Percentiles rank a stretch among this genome's conserved stretches.
Evolutionary conservation across 2,329 filamentous ascomycete species (phyloP).

Genomic region (Stagonosporopsis chrysanthemi): DNA sequence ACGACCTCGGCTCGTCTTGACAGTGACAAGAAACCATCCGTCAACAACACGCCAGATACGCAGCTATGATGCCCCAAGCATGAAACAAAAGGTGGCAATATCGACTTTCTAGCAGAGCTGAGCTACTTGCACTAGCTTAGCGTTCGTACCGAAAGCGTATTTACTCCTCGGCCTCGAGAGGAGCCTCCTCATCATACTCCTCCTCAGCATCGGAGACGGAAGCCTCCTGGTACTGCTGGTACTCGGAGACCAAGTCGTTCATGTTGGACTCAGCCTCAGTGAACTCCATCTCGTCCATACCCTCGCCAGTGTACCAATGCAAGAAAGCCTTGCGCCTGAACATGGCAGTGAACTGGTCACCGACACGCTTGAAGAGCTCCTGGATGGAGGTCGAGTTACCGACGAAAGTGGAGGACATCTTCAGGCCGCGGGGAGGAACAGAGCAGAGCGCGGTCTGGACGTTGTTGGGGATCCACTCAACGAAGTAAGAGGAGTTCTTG

Average conservation of each 20-base stretch:
- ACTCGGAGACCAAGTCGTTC: conserved; percentile 99
- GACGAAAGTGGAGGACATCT: conserved; percentile 99
- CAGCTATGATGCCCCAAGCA: conserved; percentile 35
- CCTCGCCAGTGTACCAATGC: conserved; percentile 99
- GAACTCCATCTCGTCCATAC: conserved; percentile 99
- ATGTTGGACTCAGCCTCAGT: conserved; percentile 99
- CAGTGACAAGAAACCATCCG: conserved; percentile 26
- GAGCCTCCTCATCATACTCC: conserved; percentile 88
- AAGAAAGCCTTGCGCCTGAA: conserved; percentile 99
- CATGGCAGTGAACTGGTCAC: conserved; percentile 99
- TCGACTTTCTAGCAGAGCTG: conserved; percentile 10
- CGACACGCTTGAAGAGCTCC: conserved; percentile 99
- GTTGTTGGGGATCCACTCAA: conserved; percentile 99
- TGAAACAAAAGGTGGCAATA: conserved; percentile 32
- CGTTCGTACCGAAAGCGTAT: conserved; percentile 9
- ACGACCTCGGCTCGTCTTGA: conserved; percentile 25
- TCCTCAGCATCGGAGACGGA: conserved; percentile 97
- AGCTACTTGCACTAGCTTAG: conserved; percentile 15
- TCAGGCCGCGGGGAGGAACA: conserved; percentile 94
- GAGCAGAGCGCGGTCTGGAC: conserved; percentile 99
- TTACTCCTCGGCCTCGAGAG: conserved; percentile 73
- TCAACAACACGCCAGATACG: conserved; percentile 22
- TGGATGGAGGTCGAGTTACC: conserved; percentile 99
- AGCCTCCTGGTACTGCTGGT: conserved; percentile 99
- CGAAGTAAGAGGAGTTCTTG: conserved; percentile 99